A percentile compares a stretch with the other conserved stretches of the same genome.
Evolutionary conservation across 108 stramenopile genomes (phyloP).

Genomic region (Seminavis robusta): DNA sequence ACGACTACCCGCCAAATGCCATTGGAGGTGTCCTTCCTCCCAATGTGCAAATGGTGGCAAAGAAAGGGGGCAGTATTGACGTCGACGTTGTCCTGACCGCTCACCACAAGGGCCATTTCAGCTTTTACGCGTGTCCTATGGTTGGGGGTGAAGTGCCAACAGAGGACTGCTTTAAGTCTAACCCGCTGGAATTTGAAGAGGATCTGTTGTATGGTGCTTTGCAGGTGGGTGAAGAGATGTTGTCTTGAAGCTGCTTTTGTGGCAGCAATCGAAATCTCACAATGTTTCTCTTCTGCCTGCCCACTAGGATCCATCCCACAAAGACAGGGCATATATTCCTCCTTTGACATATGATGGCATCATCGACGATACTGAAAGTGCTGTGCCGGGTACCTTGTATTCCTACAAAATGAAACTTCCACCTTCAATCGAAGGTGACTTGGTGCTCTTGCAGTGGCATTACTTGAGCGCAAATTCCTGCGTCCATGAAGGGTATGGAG

Average conservation of each 20-base stretch:
- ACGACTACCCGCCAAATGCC: conserved; percentile 28
- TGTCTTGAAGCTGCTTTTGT: background rate
- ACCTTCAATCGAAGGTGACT: conserved; percentile 43
- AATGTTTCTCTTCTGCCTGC: no score
- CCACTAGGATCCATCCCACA: conserved; percentile 34
- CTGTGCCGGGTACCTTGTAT: conserved; percentile 8
- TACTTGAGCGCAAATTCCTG: conserved; percentile 70
- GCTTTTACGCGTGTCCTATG: conserved; percentile 37
- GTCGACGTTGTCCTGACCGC: conserved; percentile 41
- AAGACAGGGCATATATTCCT: conserved; percentile 51
- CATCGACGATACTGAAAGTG: background rate
- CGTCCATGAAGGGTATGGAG: conserved; percentile 6
- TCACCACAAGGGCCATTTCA: conserved; percentile 45
- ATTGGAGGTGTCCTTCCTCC: conserved; percentile 24
- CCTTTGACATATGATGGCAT: background rate
- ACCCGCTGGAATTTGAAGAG: conserved; percentile 43
- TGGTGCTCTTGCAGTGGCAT: conserved; percentile 66
- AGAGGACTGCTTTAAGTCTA: conserved; percentile 51
- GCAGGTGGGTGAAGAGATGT: background rate
- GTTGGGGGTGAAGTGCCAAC: conserved; percentile 39
- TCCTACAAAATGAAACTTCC: conserved; percentile 48
- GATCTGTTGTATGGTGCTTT: conserved; percentile 50
- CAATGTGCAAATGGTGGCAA: conserved; percentile 31
- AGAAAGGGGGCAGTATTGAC: conserved; percentile 27
- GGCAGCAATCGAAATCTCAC: background rate